phyloP scores from a whole-genome alignment of 2,329 filamentous ascomycete species.

The Colletotrichum acutatum region DNA sequence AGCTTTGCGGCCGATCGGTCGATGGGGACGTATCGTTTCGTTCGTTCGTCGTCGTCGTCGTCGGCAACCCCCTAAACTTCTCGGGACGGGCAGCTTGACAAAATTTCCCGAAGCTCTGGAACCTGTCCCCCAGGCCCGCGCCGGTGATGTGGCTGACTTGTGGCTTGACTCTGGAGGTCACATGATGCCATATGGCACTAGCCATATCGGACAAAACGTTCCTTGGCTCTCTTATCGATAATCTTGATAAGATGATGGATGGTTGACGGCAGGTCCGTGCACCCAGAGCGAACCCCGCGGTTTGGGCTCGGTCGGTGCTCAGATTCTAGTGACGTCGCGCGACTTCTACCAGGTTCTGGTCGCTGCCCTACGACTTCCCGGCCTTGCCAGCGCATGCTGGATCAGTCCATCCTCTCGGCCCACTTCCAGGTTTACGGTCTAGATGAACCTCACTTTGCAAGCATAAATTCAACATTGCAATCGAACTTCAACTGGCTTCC shows the following conservation, averaged over 20 bases:
- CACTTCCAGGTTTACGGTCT: slow-evolving; percentile 31
- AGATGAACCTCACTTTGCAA: slow-evolving; percentile 6
- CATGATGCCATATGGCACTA: neutral
- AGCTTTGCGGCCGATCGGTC: neutral
- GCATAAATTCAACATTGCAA: slow-evolving; percentile 26
- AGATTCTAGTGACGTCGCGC: slow-evolving; percentile 41
- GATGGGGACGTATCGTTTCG: neutral
- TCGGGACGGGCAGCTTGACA: slow-evolving; percentile 7
- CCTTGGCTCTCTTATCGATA: slow-evolving; percentile 2
- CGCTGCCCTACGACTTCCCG: slow-evolving; percentile 38
- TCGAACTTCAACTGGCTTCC: neutral
- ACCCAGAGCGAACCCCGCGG: slow-evolving; percentile 29
- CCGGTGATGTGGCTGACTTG: slow-evolving; percentile 18
- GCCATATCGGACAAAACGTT: neutral
- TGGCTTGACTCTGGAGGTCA: neutral
- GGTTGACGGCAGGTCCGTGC: neutral
- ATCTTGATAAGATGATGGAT: neutral
- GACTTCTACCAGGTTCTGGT: slow-evolving; percentile 39
- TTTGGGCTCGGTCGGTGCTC: slow-evolving; percentile 25
- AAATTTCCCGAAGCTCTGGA: slow-evolving; percentile 36
- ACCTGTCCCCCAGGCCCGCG: slow-evolving; percentile 14
- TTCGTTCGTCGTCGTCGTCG: slow-evolving; percentile 24
- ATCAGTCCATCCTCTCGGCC: slow-evolving; percentile 32
- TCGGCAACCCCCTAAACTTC: slow-evolving; percentile 10
- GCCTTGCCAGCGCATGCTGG: slow-evolving; percentile 19